Base-by-base conservation (phyloP, 192 early-diverging fungal species). In the Gryganskiella cystojenkinii region DNA sequence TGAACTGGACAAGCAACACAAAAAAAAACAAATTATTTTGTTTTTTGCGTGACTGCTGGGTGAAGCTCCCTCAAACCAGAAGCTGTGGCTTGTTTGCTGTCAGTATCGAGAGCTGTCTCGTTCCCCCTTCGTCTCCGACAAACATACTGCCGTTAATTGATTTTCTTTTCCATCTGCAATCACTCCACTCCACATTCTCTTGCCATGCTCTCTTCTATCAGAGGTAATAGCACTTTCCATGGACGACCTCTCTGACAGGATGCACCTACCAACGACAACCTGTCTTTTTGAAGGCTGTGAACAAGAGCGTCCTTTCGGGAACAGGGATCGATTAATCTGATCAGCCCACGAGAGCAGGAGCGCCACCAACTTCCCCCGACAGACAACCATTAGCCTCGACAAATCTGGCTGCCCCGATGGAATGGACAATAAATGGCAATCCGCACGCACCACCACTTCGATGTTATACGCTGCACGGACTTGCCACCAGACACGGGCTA, bases 181-280 rank as follows among this genome's bases (percentile, higher is more conserved):
- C 44, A 45, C 11, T 31, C 35, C 5, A 52, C 56, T 56, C 27
- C 37, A 19, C 52, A 22, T 35, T 9, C 43, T 25, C 20, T 30
- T 11, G 28, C 30, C 67, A 69, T 51, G 67, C 35, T 69, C 43
- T 55, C 56, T 14, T 50, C 67, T 22, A 56, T 50, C 35, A 58
- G 67, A 69, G 56, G 67, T 69, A 69, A 19, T n/a, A 13, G 4
- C 35, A 25, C 58, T 5, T 25, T 31, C 14, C 45, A 3, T 33
- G 15, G 43, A 4, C 31, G 34, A 6, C 15, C 58, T 30, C 22
- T 24, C 4, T 43, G 24, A 14, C 28, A 9, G 20, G 0, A 59
- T 14, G 25, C 6, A 27, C 40, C 10, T 22, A 33, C 17, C 56
- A 33, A 20, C 37, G 33, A 14, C 52, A 25, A 9, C 9, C 9